Evolutionary conservation across 164 flowering plant genomes (phyloP).

Genomic region (Dillenia turbinata): DNA sequence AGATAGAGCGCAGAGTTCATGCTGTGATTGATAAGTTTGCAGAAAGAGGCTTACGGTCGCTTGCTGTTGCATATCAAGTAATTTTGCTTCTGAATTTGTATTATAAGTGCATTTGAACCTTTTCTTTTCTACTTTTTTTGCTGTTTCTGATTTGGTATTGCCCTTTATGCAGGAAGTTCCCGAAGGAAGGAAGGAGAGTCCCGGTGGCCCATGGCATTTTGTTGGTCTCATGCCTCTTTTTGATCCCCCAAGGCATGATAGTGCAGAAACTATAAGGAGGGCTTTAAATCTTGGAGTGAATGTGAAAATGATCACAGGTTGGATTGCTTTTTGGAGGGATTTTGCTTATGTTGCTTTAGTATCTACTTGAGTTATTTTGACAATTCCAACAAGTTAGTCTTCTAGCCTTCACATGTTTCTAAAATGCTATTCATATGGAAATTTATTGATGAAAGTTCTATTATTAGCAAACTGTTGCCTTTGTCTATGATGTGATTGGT

Average conservation of each 20-base stretch:
- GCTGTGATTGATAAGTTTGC: conserved; percentile 81
- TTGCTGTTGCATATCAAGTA: conserved; percentile 85
- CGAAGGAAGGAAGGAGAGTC: conserved; percentile 83
- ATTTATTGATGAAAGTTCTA: no score
- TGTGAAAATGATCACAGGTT: conserved; percentile 99
- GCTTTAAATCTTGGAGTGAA: conserved; percentile 94
- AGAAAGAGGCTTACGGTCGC: conserved; percentile 79
- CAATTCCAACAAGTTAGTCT: no score
- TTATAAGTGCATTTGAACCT: background rate
- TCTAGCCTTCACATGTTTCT: no score
- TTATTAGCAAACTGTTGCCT: no score
- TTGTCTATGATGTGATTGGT: no score
- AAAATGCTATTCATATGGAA: no score
- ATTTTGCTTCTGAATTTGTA: background rate
- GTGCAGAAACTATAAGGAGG: conserved; percentile 97
- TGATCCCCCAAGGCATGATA: conserved; percentile 97
- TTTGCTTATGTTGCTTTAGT: background rate
- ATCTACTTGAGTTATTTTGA: no score
- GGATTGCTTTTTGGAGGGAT: conserved; percentile 2
- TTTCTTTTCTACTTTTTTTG: background rate
- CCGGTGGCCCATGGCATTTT: conserved; percentile 96
- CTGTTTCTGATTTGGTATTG: background rate
- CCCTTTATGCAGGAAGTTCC: conserved; percentile 80
- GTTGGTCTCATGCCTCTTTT: conserved; percentile 93
- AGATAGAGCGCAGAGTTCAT: conserved; percentile 72